Percentiles rank a stretch among this genome's conserved stretches.
These are phyloP conservation scores for Puccinellia tenuiflora DNA, from an alignment of 176 grass and related monocot genomes.

Conservation along the genomic window DNA sequence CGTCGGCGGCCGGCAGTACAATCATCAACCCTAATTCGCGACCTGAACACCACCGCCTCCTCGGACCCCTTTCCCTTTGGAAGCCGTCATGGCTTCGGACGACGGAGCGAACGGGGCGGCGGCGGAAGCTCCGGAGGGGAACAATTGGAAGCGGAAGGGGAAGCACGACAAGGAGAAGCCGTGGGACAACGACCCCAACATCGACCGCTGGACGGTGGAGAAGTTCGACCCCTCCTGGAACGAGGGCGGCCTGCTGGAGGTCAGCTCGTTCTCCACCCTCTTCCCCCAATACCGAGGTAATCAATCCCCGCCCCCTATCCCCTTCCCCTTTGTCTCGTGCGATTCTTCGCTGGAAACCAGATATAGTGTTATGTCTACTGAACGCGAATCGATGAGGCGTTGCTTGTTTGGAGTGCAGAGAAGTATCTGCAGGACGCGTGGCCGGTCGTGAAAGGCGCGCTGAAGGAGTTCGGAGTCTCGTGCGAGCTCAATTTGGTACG, in stretches of 20 bases:
- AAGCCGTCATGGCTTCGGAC: constrained; percentile 15
- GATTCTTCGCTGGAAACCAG: not conserved
- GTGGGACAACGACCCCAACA: constrained; percentile 91
- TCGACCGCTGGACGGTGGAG: constrained; percentile 85
- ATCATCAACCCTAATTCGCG: too few species aligned
- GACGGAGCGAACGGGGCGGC: constrained; percentile 34
- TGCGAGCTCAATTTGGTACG: constrained; percentile 94
- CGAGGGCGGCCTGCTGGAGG: constrained; percentile 81
- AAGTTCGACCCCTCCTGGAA: constrained; percentile 93
- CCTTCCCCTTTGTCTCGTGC: not conserved
- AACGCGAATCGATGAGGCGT: not conserved
- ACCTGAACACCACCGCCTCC: not conserved
- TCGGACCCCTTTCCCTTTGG: not conserved
- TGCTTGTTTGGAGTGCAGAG: constrained; percentile 42
- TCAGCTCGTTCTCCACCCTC: constrained; percentile 97
- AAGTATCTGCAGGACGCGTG: constrained; percentile 93
- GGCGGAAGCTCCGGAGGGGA: not conserved
- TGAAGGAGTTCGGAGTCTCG: constrained; percentile 68
- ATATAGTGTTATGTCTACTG: not conserved
- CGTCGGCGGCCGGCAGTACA: too few species aligned
- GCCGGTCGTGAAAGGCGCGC: constrained; percentile 73
- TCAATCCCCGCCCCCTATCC: not conserved
- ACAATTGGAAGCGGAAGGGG: constrained; percentile 55
- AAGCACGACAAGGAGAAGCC: constrained; percentile 97
- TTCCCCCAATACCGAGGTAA: constrained; percentile 86